Evolutionary conservation across 1,284 basidiomycete genomes (phyloP).

Genomic region (Schizophyllum commune): DNA sequence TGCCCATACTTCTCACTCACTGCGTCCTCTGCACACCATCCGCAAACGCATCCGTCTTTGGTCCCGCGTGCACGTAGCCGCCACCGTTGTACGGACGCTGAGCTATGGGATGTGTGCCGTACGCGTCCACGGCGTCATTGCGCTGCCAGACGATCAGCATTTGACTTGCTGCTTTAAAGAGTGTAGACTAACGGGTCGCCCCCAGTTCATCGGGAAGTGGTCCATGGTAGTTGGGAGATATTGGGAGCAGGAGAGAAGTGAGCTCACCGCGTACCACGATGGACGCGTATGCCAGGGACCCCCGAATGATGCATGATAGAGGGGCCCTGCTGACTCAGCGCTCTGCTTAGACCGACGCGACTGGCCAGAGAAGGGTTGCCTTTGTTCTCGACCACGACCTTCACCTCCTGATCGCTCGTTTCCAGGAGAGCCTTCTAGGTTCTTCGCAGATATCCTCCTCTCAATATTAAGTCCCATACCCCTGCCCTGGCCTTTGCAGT

Average conservation of each 20-base stretch:
- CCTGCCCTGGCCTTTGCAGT: no score
- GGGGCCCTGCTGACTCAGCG: neutral
- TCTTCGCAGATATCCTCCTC: no score
- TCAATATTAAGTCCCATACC: no score
- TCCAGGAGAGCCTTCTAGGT: no score
- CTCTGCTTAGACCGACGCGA: neutral
- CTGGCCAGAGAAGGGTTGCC: neutral
- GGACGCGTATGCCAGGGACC: neutral
- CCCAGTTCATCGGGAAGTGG: conserved; percentile 77
- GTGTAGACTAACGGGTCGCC: conserved; percentile 46
- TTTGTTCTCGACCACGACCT: neutral
- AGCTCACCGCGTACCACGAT: neutral
- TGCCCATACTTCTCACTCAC: conserved; percentile 31
- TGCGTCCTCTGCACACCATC: conserved; percentile 71
- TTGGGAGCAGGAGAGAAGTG: neutral
- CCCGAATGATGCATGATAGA: neutral
- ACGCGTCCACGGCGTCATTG: conserved; percentile 65
- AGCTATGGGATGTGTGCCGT: conserved; percentile 67
- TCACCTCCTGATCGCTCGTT: no score
- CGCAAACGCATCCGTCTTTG: conserved; percentile 39
- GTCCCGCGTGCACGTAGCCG: conserved; percentile 18
- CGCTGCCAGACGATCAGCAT: conserved; percentile 32
- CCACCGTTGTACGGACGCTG: conserved; percentile 41
- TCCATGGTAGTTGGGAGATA: conserved; percentile 43
- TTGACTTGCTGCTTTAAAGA: neutral